phyloP scores from a whole-genome alignment of 2,329 filamentous ascomycete species.

The Aurifilum marmelostoma region DNA sequence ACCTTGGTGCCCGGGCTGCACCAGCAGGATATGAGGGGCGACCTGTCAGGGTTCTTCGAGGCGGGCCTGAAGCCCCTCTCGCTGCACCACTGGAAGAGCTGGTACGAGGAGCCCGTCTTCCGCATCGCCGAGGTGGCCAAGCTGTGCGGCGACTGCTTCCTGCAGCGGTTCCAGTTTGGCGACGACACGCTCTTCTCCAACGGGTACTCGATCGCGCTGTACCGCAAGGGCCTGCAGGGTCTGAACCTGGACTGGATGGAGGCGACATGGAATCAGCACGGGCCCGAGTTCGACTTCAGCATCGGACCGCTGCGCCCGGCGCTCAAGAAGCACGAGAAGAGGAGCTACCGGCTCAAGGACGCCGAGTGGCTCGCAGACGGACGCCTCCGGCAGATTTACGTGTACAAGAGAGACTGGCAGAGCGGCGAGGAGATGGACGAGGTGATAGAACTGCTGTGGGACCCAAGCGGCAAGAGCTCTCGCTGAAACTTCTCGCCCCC shows the following conservation, averaged over 20 bases:
- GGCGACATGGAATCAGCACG: slow-evolving; percentile 55
- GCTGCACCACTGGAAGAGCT: slow-evolving; percentile 67
- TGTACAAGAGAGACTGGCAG: slow-evolving; percentile 47
- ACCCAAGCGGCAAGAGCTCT: slow-evolving; percentile 15
- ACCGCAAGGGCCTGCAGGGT: slow-evolving; percentile 43
- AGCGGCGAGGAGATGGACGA: slow-evolving; percentile 48
- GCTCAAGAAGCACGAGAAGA: slow-evolving; percentile 47
- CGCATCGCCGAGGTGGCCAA: slow-evolving; percentile 52
- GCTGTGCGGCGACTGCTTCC: slow-evolving; percentile 62
- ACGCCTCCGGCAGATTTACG: slow-evolving; percentile 58
- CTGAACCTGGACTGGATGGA: slow-evolving; percentile 49
- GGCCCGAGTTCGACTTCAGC: slow-evolving; percentile 54
- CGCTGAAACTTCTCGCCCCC: background rate
- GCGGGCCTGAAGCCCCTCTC: slow-evolving; percentile 57
- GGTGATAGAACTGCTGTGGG: slow-evolving; percentile 54
- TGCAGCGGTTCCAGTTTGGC: slow-evolving; percentile 58
- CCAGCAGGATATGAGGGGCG: slow-evolving; percentile 60
- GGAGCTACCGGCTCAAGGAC: slow-evolving; percentile 54
- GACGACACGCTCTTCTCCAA: slow-evolving; percentile 58
- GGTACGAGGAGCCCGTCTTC: slow-evolving; percentile 56
- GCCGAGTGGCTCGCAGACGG: slow-evolving; percentile 43
- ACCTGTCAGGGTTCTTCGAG: slow-evolving; percentile 64
- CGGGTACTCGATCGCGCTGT: slow-evolving; percentile 60
- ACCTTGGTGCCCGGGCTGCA: slow-evolving; percentile 58
- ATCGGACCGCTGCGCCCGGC: slow-evolving; percentile 54